Evolutionary conservation across 2,329 filamentous ascomycete species (phyloP).

Genomic region (Botrytis medusae): DNA sequence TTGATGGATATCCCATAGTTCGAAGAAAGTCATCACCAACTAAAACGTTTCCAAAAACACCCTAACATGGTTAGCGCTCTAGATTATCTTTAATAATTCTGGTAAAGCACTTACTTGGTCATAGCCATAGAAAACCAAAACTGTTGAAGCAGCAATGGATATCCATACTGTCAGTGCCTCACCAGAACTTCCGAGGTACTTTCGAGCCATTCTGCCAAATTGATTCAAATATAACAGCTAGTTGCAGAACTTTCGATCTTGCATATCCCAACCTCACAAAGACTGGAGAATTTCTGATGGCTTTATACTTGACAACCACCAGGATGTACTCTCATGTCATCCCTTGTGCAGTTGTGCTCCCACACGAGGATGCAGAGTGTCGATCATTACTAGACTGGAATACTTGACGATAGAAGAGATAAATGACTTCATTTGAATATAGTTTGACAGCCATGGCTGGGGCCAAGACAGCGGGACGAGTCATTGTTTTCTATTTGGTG

Average conservation of each 20-base stretch:
- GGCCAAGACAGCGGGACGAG: not conserved
- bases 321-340: not conserved
- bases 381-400: not conserved
- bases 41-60: conserved; percentile 44
- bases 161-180: conserved; percentile 53
- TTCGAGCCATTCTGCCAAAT: conserved; percentile 43
- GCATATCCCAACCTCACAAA: not conserved
- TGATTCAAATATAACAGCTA: not conserved
- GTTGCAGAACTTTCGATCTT: not conserved
- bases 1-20: conserved; percentile 36
- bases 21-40: conserved; percentile 47
- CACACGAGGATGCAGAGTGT: not conserved
- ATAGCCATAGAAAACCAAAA: conserved; percentile 52
- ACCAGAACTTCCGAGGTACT: conserved; percentile 52
- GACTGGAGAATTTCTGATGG: not conserved
- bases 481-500: not conserved
- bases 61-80: conserved; percentile 25
- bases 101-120: conserved; percentile 39
- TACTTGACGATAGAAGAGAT: not conserved
- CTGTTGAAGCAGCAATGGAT: conserved; percentile 50
- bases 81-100: not conserved
- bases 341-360: not conserved
- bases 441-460: not conserved
- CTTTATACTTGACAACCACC: not conserved
- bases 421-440: not conserved